phyloP scores from a whole-genome alignment of 306 rosid species.

The Pyrus betulifolia region DNA sequence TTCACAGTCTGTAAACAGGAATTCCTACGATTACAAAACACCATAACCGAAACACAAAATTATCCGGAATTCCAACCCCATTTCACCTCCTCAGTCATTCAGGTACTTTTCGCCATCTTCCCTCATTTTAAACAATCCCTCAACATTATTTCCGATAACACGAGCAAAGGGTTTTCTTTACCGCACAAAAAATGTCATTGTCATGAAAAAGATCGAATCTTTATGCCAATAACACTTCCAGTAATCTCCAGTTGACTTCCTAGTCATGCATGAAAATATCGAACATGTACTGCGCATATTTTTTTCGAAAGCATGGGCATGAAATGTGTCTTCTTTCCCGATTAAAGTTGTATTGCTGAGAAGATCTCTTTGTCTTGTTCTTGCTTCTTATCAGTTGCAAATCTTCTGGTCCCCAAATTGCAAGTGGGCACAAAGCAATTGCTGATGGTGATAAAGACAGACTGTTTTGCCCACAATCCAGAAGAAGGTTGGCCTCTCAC shows the following conservation, averaged over 20 bases:
- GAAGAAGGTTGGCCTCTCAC: conserved; percentile 44
- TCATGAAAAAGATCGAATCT: conserved; percentile 3
- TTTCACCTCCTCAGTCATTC: neutral
- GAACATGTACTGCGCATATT: conserved; percentile 18
- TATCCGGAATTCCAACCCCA: neutral
- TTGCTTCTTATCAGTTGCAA: conserved; percentile 33
- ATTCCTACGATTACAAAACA: conserved; percentile 2
- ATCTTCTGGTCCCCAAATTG: conserved; percentile 53
- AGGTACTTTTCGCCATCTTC: conserved; percentile 14
- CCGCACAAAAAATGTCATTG: neutral
- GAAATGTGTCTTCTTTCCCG: conserved; percentile 26
- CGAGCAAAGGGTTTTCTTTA: neutral
- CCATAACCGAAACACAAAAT: conserved; percentile 2
- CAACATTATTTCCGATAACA: neutral
- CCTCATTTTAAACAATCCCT: neutral
- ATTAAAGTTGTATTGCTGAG: conserved; percentile 38
- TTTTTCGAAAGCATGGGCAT: conserved; percentile 17
- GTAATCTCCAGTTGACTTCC: conserved; percentile 17
- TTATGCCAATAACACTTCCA: neutral
- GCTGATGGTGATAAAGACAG: conserved; percentile 43
- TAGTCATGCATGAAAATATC: conserved; percentile 13
- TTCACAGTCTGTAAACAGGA: conserved; percentile 2
- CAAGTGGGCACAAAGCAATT: conserved; percentile 51
- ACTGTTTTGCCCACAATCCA: conserved; percentile 29
- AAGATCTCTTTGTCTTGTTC: conserved; percentile 23